Evolutionary conservation across 768 basidiomycete genomes (phyloP), one percentile per base, ranked within the genome.

Genomic region (Suillus spraguei): DNA sequence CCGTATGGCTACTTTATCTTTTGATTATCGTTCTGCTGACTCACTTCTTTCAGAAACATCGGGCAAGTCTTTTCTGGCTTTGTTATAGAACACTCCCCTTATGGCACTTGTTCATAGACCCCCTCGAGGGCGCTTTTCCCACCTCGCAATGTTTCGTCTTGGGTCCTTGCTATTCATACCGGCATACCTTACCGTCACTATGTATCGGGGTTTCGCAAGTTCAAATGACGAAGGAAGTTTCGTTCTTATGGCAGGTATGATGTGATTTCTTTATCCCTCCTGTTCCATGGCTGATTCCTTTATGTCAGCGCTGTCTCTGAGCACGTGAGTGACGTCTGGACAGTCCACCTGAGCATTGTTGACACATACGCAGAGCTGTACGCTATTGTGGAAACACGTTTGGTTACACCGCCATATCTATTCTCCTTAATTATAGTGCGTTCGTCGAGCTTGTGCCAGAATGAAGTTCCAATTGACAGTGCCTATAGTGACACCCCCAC

Each of bases 301-400:
- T 16, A n/a, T 33, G 17, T 41, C 70, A 94, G 92, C 85, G 8
- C 77, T 94, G 61, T 84, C 87, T 17, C 62, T 92, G 39, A 93
- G 91, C 87, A 95, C 92, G 91, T 94, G 78, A 78, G 91, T 76
- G 42, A 32, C 58, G 13, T 36, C 28, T 17, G 47, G 39, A 22
- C 47, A 39, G 13, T 36, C 8, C 36, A 41, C 38, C 46, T 65
- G 24, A 49, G 58, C 13, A 2, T 22, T 4, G 2, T 38, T 38
- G 24, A 49, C 59, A n/a, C 32, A 10, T 47, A 64, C 64, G 55
- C 69, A 96, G 94, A 41, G 94, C 95, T 44, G 76, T 94, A 58
- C 86, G 95, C 61, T 98, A 90, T 74, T 94, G 93, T 70, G 95
- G 92, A 33, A 86, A 81, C 66, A 95, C 92, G 1, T 96, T 97